Percentiles rank a stretch among this genome's conserved stretches.
Conservation (phyloP, 805 yeast genomes). For the Candida hispaniensis region DNA sequence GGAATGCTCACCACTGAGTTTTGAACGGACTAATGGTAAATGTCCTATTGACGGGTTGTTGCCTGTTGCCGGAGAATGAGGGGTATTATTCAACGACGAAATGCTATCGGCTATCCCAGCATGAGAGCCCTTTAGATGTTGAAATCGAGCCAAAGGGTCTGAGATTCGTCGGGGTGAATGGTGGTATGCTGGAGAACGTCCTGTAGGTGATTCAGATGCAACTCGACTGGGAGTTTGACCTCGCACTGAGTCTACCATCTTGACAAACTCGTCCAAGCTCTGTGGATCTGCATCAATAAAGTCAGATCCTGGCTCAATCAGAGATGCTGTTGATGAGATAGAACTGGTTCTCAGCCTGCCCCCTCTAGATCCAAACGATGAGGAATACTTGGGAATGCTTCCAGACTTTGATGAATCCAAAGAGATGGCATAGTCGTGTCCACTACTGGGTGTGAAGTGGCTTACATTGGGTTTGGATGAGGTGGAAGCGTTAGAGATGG, state of each 20-base stretch:
- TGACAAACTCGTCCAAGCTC: conserved; percentile 68
- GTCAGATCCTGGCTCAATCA: conserved; percentile 33
- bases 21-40: neutral
- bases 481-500: conserved; percentile 20
- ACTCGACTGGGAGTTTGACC: too few species aligned
- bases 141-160: conserved; percentile 28
- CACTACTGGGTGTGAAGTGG: conserved; percentile 21
- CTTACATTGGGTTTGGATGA: conserved; percentile 5
- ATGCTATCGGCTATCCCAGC: conserved; percentile 30
- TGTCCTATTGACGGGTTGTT: neutral
- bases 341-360: conserved; percentile 45
- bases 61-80: too few species aligned
- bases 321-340: conserved; percentile 21
- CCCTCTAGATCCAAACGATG: conserved; percentile 31
- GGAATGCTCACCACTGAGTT: conserved; percentile 3
- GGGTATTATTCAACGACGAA: too few species aligned
- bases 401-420: conserved; percentile 25
- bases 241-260: conserved; percentile 59
- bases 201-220: conserved; percentile 21
- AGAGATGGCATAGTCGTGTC: conserved; percentile 23
- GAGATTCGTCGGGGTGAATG: conserved; percentile 6
- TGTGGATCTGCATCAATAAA: conserved; percentile 39
- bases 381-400: conserved; percentile 20
- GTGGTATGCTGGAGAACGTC: conserved; percentile 33
- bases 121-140: conserved; percentile 28